Conservation (phyloP, 2,329 filamentous ascomycete genomes). For the Rhynchosporium agropyri region DNA sequence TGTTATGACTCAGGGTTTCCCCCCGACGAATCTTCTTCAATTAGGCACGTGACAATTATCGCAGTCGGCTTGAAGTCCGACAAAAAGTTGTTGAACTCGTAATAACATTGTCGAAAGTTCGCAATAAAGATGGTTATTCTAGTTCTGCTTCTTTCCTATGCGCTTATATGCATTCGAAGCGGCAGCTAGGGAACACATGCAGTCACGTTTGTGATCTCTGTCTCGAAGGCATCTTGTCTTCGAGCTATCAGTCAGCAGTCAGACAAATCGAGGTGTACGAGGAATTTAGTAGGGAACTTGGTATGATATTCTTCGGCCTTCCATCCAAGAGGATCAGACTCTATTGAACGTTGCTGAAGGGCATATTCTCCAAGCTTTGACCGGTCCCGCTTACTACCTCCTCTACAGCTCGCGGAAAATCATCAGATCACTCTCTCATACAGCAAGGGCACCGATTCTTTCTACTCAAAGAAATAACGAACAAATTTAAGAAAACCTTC, state of each 20-base stretch:
- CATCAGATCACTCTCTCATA: neutral
- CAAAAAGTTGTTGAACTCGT: too few relatives aligned
- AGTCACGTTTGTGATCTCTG: neutral
- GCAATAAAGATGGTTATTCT: too few relatives aligned
- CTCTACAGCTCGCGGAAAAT: neutral
- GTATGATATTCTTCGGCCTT: too few relatives aligned
- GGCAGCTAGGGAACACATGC: neutral
- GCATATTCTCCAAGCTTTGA: slow-evolving; percentile 39
- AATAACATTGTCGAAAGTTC: too few relatives aligned
- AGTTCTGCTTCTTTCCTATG: neutral
- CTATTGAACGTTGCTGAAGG: slow-evolving; percentile 40
- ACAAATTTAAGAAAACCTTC: too few relatives aligned
- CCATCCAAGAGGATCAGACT: slow-evolving; percentile 35
- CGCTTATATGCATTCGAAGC: neutral
- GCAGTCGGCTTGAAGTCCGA: too few relatives aligned
- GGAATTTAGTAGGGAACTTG: too few relatives aligned
- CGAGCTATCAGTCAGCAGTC: neutral
- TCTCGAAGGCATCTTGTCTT: neutral
- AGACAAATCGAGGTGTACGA: neutral
- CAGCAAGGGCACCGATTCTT: neutral
- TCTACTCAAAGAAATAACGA: too few relatives aligned
- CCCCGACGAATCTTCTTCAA: too few relatives aligned
- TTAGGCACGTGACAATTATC: too few relatives aligned
- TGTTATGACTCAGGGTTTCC: too few relatives aligned
- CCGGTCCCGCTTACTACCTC: neutral